Conservation (phyloP, 2,329 filamentous ascomycete species). For the Zymoseptoria tritici region DNA sequence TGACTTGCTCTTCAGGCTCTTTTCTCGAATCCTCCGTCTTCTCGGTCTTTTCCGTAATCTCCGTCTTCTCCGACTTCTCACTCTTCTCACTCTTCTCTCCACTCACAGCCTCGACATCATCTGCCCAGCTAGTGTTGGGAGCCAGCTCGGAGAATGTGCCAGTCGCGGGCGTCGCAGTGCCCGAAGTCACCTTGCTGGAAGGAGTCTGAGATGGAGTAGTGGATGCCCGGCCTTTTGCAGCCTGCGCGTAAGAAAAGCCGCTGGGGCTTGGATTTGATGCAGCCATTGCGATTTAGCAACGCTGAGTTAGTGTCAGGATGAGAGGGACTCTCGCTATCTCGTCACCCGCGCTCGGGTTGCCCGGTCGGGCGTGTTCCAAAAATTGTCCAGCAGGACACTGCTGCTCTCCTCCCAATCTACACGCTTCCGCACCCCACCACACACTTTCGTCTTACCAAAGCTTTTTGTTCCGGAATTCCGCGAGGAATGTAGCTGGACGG, state of each 20-base stretch:
- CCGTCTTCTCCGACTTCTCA: conserved; percentile 27
- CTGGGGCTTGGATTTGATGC: conserved; percentile 23
- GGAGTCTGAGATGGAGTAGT: conserved; percentile 38
- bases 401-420: conserved; percentile 1
- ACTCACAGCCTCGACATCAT: conserved; percentile 40
- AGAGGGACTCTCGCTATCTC: conserved; percentile 11
- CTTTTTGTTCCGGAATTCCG: background rate
- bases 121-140: conserved; percentile 38
- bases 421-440: background rate
- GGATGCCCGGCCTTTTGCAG: conserved; percentile 69
- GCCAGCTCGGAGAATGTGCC: conserved; percentile 30
- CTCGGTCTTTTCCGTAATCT: conserved; percentile 14
- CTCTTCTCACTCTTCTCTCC: conserved; percentile 31
- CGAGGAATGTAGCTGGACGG: background rate
- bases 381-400: conserved; percentile 18
- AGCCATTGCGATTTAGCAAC: conserved; percentile 19
- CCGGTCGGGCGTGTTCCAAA: conserved; percentile 18
- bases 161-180: conserved; percentile 36
- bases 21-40: background rate
- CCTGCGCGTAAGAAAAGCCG: conserved; percentile 87
- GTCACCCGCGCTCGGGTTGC: conserved; percentile 17
- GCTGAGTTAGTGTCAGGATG: conserved; percentile 6
- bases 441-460: background rate
- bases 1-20: conserved; percentile 14
- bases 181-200: conserved; percentile 40